phyloP scores from a whole-genome alignment of 176 grass and related monocot species.

The Triticum monococcum region DNA sequence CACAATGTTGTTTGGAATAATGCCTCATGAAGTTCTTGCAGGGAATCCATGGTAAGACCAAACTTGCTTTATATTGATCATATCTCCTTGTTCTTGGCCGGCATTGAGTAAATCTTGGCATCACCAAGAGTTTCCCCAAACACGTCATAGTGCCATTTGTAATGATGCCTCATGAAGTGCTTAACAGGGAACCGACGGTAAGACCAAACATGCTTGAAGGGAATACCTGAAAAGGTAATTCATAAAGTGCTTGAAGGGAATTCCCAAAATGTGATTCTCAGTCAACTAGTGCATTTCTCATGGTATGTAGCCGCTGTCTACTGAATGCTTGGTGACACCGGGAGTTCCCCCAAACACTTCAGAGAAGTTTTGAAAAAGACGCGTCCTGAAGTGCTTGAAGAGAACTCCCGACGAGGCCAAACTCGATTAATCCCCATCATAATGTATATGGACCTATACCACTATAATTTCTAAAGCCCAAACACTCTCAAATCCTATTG shows the following conservation, averaged over 20 bases:
- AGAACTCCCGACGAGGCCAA: conserved; percentile 32
- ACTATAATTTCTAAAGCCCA: neutral
- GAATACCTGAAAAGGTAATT: neutral
- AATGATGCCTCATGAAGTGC: neutral
- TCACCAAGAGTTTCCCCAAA: neutral
- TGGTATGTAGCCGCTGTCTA: neutral
- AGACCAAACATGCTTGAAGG: neutral
- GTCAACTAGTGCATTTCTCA: neutral
- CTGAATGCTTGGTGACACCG: conserved; percentile 14
- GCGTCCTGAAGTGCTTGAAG: conserved; percentile 39
- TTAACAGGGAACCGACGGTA: neutral
- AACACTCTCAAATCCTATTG: neutral
- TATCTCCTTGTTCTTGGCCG: neutral
- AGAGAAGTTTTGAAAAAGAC: neutral
- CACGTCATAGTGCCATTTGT: neutral
- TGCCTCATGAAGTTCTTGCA: neutral
- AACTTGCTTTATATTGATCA: neutral
- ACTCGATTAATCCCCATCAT: neutral
- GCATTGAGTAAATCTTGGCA: neutral
- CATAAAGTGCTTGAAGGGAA: conserved; percentile 42
- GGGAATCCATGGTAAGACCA: neutral
- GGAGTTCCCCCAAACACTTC: conserved; percentile 74
- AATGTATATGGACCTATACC: neutral
- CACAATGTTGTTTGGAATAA: neutral
- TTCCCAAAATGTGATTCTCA: neutral